Evolutionary conservation across 768 basidiomycete genomes (phyloP), one percentile per base, ranked within the genome.

Genomic region (Lactarius hengduanensis): DNA sequence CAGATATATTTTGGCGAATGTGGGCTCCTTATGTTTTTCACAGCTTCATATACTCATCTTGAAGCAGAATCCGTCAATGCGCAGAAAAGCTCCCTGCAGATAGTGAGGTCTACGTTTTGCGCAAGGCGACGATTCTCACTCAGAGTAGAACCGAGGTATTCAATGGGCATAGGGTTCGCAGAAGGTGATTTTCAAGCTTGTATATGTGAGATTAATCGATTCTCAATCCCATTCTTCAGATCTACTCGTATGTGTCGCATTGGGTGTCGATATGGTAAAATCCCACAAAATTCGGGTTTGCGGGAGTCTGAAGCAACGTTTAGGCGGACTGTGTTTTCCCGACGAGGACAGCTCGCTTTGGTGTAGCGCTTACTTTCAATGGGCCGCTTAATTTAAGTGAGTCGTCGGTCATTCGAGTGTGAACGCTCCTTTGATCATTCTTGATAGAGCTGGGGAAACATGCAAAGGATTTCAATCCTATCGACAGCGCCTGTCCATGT

Each of bases 301-400:
- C 9, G 54, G 36, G 9, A 11, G 43, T 38, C 57, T 63, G 47
- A 41, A 53, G 61, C 11, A 26, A 30, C 62, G 22, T 61, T 11
- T 66, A 92, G 92, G 93, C 93, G 0, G 94, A 96, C 74, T 96
- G 94, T 69, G 94, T 96, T 13, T 96, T 94, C 72, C 94, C 94
- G 38, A 96, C 94, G 2, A 84, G 94, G 65, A 96, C 94, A 0
- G 94, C 94, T 43, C 84, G 94, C 34, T 96, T 96, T 75, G 94
- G 94, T 2, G 89, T 96, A 18, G 94, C 94, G 6, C 76, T 96
- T 65, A 96, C 94, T 11, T 85, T 86, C 72, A 81, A 77, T 4
- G 94, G 94, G 0, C 92, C 92, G 5, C 72, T 96, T 20, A 96
- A 96, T 75, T 83, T 96, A 28, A 86, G 92, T 93, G 68, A 59